Evolutionary conservation across 2,329 filamentous ascomycete genomes (phyloP), one percentile per base, ranked within the genome.

Genomic region (Scedosporium dehoogii): DNA sequence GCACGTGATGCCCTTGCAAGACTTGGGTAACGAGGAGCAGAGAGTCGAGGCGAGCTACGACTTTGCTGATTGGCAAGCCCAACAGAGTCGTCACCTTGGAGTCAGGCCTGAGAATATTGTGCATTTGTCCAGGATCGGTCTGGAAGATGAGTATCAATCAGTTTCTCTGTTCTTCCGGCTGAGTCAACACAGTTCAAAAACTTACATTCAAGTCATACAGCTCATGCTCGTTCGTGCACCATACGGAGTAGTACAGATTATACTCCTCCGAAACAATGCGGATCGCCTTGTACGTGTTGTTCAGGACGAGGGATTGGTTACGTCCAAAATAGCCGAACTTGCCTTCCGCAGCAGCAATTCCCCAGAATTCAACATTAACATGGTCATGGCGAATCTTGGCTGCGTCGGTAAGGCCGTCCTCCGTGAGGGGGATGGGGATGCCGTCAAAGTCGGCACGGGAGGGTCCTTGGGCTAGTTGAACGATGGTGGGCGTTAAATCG

Each of bases 1-100:
- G 68, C 84, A 87, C 0, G 76, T 75, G 2, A 71, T 66, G 2
- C 76, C 80, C 68, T 81, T 79, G 73, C 84, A 87, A 1, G 81
- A 81, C 73, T 87, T 87, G 56, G 56, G 84, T 75, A 1, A 85
- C 81, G 58, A 86, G 74, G 10, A 86, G 73, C 0, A 87, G 75
- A 1, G 83, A 75, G 65, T 87, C 83, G 0, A 87, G 75, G 4
- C 82, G 78, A n/a, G 74, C 69, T n/a, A 79, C 67, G 2, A 84
- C 72, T 61, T 78, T 76, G 7, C 70, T 59, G 0, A 79, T 65
- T 16, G 73, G 68, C 10, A 71, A 66, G 4, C 73, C 73, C 6
- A 75, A 67, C n/a, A 78, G 62, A 1, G 55, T 65, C 1, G 62
- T 64, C 7, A 51, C 62, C 60, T 9, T 55, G 56, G 55, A 33